phyloP scores from a whole-genome alignment of 768 basidiomycete species.

The Clitopilus passeckerianus region DNA sequence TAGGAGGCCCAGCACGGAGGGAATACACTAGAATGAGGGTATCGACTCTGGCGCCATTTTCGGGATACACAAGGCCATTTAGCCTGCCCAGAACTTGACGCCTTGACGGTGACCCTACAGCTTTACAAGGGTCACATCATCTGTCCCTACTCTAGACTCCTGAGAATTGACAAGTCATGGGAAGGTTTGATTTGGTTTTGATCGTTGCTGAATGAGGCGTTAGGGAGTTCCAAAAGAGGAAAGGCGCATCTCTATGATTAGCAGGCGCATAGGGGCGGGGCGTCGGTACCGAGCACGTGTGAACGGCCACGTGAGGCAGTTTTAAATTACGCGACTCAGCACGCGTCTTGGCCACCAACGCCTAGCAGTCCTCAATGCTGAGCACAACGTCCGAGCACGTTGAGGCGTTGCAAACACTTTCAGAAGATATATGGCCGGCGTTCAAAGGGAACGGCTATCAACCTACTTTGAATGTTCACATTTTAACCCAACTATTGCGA shows the following conservation, averaged over 20 bases:
- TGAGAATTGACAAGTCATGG: too few relatives aligned
- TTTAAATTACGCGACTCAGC: background rate
- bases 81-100: too few relatives aligned
- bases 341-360: background rate
- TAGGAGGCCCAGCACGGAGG: too few relatives aligned
- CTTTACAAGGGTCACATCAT: too few relatives aligned
- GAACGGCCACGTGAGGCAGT: background rate
- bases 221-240: background rate
- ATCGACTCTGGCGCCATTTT: too few relatives aligned
- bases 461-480: conserved; percentile 20
- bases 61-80: too few relatives aligned
- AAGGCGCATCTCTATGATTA: background rate
- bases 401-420: background rate
- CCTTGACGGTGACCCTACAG: too few relatives aligned
- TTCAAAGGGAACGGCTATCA: conserved; percentile 9
- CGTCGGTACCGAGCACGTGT: background rate
- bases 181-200: too few relatives aligned
- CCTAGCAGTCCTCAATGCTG: background rate
- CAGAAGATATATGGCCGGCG: conserved; percentile 10
- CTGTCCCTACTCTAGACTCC: too few relatives aligned
- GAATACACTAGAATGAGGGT: too few relatives aligned
- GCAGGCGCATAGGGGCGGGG: background rate
- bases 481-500: conserved; percentile 16
- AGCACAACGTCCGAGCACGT: background rate
- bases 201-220: too few relatives aligned